Conservation (phyloP, 2,329 filamentous ascomycete genomes). For the Trichophyton mentagrophytes region DNA sequence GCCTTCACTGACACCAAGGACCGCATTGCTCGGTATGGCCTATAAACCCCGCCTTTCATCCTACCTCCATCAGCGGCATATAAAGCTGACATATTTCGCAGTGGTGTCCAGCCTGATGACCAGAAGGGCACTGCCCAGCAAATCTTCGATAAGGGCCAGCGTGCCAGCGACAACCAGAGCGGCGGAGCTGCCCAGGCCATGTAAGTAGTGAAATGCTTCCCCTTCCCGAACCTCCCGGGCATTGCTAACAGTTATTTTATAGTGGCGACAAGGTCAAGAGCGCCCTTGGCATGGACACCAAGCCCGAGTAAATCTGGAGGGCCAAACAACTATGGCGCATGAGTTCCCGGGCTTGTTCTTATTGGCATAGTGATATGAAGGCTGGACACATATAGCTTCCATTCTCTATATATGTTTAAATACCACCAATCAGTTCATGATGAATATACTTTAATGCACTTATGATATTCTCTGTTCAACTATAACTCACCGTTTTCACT, state of each 20-base stretch:
- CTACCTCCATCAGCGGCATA: neutral
- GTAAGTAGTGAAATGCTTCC: conserved; percentile 21
- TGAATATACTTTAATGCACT: neutral
- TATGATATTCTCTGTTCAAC: neutral
- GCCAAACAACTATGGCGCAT: neutral
- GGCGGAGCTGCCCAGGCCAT: conserved; percentile 29
- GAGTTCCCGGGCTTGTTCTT: neutral
- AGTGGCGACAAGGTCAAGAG: conserved; percentile 36
- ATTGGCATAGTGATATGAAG: neutral
- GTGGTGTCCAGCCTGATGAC: conserved; percentile 39
- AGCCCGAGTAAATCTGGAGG: neutral
- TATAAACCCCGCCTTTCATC: neutral
- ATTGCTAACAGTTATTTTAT: neutral
- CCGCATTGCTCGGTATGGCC: conserved; percentile 38
- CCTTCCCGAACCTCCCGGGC: neutral
- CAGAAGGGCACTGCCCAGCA: conserved; percentile 45
- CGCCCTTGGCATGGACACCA: conserved; percentile 26
- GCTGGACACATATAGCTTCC: neutral
- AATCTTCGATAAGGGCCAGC: conserved; percentile 38
- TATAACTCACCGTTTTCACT: no score
- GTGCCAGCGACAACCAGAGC: conserved; percentile 32
- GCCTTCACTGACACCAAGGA: conserved; percentile 43
- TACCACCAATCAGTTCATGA: conserved; percentile 1
- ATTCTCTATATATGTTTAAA: neutral
- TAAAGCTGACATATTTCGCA: conserved; percentile 12